phyloP scores from a whole-genome alignment of 2,329 filamentous ascomycete species.

The Gaeumannomyces sp. region DNA sequence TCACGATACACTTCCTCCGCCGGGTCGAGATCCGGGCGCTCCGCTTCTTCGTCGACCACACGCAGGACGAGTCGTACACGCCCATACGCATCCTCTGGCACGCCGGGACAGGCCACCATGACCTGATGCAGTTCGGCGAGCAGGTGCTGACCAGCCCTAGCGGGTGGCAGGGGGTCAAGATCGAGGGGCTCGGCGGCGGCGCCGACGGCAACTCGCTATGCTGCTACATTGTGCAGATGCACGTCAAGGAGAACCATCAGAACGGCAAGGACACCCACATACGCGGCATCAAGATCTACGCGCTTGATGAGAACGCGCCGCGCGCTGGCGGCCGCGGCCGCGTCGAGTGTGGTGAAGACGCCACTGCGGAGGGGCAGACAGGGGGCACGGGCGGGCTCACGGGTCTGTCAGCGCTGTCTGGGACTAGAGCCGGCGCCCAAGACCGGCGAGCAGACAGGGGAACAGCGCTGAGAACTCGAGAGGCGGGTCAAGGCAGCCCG shows the following conservation, averaged over 20 bases:
- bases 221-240: slow-evolving; percentile 84
- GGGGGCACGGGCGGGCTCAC: not conserved
- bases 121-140: slow-evolving; percentile 79
- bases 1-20: slow-evolving; percentile 79
- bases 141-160: slow-evolving; percentile 72
- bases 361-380: no score
- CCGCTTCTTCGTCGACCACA: slow-evolving; percentile 84
- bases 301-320: slow-evolving; percentile 45
- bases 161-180: slow-evolving; percentile 85
- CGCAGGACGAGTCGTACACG: slow-evolving; percentile 91
- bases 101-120: slow-evolving; percentile 86
- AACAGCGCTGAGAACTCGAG: not conserved
- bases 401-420: not conserved
- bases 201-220: slow-evolving; percentile 69
- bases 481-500: not conserved
- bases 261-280: slow-evolving; percentile 99
- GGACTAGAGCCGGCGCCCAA: not conserved
- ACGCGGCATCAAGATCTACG: slow-evolving; percentile 82
- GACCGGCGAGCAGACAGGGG: not conserved
- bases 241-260: slow-evolving; percentile 93
- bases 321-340: slow-evolving; percentile 24
- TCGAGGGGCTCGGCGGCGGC: slow-evolving; percentile 47
- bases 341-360: not conserved
- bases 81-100: slow-evolving; percentile 86
- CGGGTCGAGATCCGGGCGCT: slow-evolving; percentile 72